phyloP scores from a whole-genome alignment of 352 stramenopile genomes.

The Globisporangium cylindrosporum region DNA sequence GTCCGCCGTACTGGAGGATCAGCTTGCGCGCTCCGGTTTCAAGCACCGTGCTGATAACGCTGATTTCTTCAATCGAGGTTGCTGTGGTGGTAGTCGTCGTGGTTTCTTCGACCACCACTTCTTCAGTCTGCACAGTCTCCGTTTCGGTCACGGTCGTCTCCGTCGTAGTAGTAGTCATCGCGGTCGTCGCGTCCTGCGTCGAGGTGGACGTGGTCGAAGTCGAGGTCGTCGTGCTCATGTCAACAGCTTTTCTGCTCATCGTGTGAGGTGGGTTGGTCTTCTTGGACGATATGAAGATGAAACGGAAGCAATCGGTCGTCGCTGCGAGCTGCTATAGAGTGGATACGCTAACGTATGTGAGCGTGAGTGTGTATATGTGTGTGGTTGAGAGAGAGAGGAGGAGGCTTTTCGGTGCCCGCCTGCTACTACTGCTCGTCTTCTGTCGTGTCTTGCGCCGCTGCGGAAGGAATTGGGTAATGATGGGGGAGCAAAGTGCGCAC shows the following conservation, averaged over 20 bases:
- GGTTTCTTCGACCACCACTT: neutral
- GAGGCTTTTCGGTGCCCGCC: neutral
- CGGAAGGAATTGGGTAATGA: neutral
- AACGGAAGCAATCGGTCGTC: neutral
- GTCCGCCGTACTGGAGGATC: constrained; percentile 66
- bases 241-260: neutral
- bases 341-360: neutral
- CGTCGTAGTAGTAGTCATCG: neutral
- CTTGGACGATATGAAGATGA: neutral
- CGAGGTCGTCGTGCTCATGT: neutral
- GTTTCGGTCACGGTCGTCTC: neutral
- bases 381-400: neutral
- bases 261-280: neutral
- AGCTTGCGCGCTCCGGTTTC: constrained; percentile 22
- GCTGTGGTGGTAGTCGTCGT: neutral
- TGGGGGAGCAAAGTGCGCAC: no score
- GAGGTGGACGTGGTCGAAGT: neutral
- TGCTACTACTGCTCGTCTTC: neutral
- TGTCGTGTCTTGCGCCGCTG: neutral
- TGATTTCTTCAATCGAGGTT: neutral
- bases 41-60: neutral
- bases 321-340: neutral
- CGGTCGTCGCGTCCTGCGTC: neutral
- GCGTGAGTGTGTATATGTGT: neutral
- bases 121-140: no score